phyloP scores from a whole-genome alignment of 106 monocot genomes.

The Acanthochlamys bracteata region DNA sequence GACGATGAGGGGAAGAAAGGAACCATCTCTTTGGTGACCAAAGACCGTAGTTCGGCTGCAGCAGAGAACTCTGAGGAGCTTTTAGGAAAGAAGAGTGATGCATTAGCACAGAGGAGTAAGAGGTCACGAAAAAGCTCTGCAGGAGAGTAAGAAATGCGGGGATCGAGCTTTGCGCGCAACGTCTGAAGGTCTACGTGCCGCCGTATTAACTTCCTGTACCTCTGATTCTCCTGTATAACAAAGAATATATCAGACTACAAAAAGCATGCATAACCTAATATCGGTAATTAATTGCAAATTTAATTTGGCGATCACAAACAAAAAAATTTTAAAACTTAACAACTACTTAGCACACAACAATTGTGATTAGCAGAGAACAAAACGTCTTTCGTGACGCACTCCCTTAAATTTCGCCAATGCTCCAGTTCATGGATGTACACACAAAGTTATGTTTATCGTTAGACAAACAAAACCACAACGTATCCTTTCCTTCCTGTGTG shows the following conservation, averaged over 20 bases:
- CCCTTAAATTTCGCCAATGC: too few relatives aligned
- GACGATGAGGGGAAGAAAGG: neutral
- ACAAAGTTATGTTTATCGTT: too few relatives aligned
- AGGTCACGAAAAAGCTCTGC: constrained; percentile 60
- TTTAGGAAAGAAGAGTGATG: constrained; percentile 65
- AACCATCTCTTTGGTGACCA: constrained; percentile 27
- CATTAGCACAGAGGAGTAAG: constrained; percentile 73
- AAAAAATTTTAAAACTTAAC: too few relatives aligned
- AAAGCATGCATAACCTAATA: too few relatives aligned
- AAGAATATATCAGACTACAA: neutral
- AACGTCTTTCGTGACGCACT: too few relatives aligned
- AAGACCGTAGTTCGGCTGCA: constrained; percentile 33
- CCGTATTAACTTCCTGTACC: constrained; percentile 25
- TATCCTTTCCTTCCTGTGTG: too few relatives aligned
- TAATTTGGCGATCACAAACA: too few relatives aligned
- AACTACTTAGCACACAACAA: too few relatives aligned
- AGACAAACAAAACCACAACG: too few relatives aligned
- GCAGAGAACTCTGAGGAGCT: constrained; percentile 37
- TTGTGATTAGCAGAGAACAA: too few relatives aligned
- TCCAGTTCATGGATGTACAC: too few relatives aligned
- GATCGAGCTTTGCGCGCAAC: constrained; percentile 18
- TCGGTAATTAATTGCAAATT: too few relatives aligned
- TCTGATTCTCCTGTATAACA: constrained; percentile 13
- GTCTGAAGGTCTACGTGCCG: constrained; percentile 35
- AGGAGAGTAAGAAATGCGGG: constrained; percentile 5